These are phyloP conservation scores for Ophiostoma montium DNA, from an alignment of 2,329 filamentous ascomycete species.

Conservation along the genomic window DNA sequence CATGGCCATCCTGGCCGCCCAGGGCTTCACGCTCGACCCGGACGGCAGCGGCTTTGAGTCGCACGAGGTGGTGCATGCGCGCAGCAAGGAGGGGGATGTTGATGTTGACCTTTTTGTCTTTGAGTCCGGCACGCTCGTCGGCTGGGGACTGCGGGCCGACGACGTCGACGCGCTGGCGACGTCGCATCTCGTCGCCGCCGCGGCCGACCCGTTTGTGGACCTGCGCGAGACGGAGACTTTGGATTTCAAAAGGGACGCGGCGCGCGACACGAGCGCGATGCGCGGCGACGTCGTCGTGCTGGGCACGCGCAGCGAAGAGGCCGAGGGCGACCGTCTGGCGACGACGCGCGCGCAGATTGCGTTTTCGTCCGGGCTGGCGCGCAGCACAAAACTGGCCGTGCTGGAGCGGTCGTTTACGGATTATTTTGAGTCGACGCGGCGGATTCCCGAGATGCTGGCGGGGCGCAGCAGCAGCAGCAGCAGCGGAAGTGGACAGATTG, in stretches of 20 bases:
- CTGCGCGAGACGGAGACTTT: conserved; percentile 77
- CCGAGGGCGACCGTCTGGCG: conserved; percentile 33
- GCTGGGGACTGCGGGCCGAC: conserved; percentile 73
- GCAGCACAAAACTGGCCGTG: conserved; percentile 86
- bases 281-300: conserved; percentile 84
- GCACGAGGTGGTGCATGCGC: conserved; percentile 48
- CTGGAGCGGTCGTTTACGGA: conserved; percentile 68
- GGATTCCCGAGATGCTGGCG: conserved; percentile 67
- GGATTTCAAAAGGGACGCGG: conserved; percentile 66
- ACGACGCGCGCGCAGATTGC: conserved; percentile 82
- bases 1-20: conserved; percentile 39
- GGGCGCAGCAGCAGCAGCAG: conserved; percentile 20
- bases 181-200: conserved; percentile 58
- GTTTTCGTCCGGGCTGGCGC: conserved; percentile 84
- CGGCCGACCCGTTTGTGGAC: conserved; percentile 56
- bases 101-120: conserved; percentile 86
- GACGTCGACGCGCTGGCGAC: conserved; percentile 57
- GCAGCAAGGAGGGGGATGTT: conserved; percentile 30
- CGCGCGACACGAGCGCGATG: conserved; percentile 60
- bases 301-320: conserved; percentile 51
- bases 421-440: conserved; percentile 77
- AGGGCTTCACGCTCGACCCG: conserved; percentile 48
- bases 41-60: conserved; percentile 46
- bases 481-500: not conserved
- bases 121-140: conserved; percentile 82